Evolutionary conservation across 1,284 basidiomycete genomes (phyloP).

Genomic region (Ganoderma resinaceum): DNA sequence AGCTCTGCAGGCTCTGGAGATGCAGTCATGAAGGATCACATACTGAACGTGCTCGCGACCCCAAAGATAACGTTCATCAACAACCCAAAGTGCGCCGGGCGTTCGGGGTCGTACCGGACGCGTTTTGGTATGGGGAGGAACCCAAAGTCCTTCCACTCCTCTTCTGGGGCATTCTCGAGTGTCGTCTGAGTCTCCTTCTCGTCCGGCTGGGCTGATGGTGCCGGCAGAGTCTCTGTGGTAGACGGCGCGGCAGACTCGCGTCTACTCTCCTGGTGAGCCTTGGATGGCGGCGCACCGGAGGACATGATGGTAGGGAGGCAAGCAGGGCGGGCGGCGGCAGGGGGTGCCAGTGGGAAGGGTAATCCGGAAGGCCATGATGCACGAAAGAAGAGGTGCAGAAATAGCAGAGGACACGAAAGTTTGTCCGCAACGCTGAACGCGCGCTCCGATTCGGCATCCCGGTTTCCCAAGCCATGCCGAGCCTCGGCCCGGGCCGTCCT

Average conservation of each 20-base stretch:
- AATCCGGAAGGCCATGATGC: constrained; percentile 10
- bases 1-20: background rate
- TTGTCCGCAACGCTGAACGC: background rate
- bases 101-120: constrained; percentile 65
- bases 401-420: background rate
- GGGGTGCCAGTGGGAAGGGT: background rate
- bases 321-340: background rate
- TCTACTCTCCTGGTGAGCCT: background rate
- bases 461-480: background rate
- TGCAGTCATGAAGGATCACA: constrained; percentile 31
- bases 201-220: background rate
- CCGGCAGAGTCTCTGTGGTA: constrained; percentile 12
- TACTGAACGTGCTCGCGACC: constrained; percentile 66
- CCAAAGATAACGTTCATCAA: constrained; percentile 71
- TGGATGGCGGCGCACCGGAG: background rate
- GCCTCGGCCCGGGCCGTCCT: background rate
- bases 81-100: constrained; percentile 66
- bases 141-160: constrained; percentile 54
- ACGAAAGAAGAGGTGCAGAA: background rate
- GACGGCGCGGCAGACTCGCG: constrained; percentile 4
- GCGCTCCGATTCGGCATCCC: background rate
- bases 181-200: background rate
- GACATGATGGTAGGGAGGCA: constrained; percentile 6
- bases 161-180: background rate
- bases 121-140: constrained; percentile 71